Percentiles rank a stretch among this genome's conserved stretches.
Evolutionary conservation across 345 rosid genomes (phyloP).

Genomic region (Ceriops zippeliana): DNA sequence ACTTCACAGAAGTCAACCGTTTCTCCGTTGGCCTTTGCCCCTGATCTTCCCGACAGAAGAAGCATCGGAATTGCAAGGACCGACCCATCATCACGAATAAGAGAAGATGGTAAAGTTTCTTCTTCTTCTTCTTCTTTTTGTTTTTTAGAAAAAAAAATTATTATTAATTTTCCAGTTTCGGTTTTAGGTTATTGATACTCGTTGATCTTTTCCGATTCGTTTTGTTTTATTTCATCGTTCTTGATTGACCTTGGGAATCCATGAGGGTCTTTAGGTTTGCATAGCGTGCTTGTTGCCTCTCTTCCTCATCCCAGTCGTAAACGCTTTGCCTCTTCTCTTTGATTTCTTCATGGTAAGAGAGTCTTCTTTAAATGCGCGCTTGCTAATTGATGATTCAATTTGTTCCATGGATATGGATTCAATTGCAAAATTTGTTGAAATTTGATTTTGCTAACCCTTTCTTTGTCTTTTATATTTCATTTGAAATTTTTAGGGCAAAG

Average conservation of each 20-base stretch:
- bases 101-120: neutral
- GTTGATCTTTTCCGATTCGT: neutral
- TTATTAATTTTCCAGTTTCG: no score
- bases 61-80: no score
- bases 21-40: no score
- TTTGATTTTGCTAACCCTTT: no score
- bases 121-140: neutral
- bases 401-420: no score
- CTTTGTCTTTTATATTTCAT: neutral
- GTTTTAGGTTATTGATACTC: no score
- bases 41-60: no score
- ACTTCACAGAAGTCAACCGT: no score
- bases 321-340: constrained; percentile 65
- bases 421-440: no score
- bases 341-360: constrained; percentile 54
- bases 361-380: neutral
- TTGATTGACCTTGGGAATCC: neutral
- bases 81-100: no score
- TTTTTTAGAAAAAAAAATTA: no score
- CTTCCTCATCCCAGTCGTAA: constrained; percentile 89
- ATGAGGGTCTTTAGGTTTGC: constrained; percentile 53
- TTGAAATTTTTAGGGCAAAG: constrained; percentile 45
- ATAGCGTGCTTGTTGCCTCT: constrained; percentile 80
- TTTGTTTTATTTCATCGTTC: neutral
- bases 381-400: constrained; percentile 1